Percentiles rank a stretch among this genome's conserved stretches.
Conservation (phyloP, 768 basidiomycete species). For the Lactifluus piperatus region DNA sequence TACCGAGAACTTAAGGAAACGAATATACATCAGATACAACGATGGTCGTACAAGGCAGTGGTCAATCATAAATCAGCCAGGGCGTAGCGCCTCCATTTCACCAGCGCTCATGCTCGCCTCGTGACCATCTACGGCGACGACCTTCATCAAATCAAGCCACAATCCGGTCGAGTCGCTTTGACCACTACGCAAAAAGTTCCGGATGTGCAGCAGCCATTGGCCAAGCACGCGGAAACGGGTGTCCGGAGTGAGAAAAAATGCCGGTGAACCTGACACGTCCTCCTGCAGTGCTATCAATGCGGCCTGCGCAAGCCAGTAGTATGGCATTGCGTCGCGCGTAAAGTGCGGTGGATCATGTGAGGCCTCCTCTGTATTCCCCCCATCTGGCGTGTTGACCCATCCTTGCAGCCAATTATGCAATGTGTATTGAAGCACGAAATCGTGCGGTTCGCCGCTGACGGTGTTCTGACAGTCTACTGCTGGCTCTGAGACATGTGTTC, state of each 20-base stretch:
- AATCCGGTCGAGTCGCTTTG: constrained; percentile 11
- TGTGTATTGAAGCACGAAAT: constrained; percentile 34
- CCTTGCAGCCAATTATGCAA: constrained; percentile 46
- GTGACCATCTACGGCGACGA: constrained; percentile 12
- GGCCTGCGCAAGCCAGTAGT: constrained; percentile 48
- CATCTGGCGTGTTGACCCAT: constrained; percentile 29
- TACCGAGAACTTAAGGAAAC: neutral
- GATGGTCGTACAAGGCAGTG: neutral
- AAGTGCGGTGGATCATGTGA: constrained; percentile 13
- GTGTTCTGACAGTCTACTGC: neutral
- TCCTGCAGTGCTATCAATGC: constrained; percentile 39
- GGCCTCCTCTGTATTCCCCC: constrained; percentile 8
- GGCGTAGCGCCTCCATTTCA: constrained; percentile 14
- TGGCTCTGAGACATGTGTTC: neutral
- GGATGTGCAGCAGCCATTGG: constrained; percentile 19
- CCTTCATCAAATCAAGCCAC: constrained; percentile 20
- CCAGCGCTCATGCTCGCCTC: neutral
- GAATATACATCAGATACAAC: neutral
- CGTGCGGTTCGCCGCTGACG: constrained; percentile 12
- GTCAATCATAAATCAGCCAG: constrained; percentile 11
- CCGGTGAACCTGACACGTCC: constrained; percentile 28
- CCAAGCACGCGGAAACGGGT: constrained; percentile 16
- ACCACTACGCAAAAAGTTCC: constrained; percentile 11
- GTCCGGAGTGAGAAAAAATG: constrained; percentile 11
- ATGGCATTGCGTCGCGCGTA: constrained; percentile 32